Conservation (phyloP, 352 stramenopile genomes). For the Globisporangium nagaii region DNA sequence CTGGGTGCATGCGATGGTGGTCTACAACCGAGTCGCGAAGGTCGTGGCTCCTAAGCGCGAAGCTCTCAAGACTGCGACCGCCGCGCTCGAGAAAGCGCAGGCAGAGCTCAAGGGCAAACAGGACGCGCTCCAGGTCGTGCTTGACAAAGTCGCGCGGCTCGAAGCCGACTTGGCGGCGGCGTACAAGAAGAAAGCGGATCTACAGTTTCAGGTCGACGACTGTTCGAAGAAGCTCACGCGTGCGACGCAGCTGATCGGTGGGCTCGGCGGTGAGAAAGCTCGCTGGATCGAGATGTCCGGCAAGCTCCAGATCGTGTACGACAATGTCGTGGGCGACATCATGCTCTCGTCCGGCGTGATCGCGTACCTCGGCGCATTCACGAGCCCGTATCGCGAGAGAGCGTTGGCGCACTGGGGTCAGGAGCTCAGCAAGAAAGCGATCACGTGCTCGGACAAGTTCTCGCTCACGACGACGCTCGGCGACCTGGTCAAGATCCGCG, state of each 20-base stretch:
- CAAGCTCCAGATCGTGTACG: conserved; percentile 80
- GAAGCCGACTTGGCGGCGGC: conserved; percentile 86
- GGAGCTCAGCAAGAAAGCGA: conserved; percentile 51
- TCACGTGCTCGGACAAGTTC: conserved; percentile 80
- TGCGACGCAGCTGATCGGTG: conserved; percentile 92
- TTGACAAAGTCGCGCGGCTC: conserved; percentile 90
- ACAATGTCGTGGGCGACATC: conserved; percentile 92
- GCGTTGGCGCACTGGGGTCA: conserved; percentile 83
- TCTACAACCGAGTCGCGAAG: conserved; percentile 93
- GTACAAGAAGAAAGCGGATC: conserved; percentile 90
- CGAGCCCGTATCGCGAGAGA: conserved; percentile 84
- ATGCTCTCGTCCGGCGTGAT: conserved; percentile 92
- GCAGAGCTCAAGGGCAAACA: conserved; percentile 87
- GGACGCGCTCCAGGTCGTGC: conserved; percentile 85
- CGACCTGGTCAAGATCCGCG: conserved; percentile 89
- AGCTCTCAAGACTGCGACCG: conserved; percentile 87
- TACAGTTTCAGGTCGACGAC: conserved; percentile 90
- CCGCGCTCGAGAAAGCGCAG: conserved; percentile 83
- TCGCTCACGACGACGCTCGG: conserved; percentile 86
- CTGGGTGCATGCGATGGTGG: conserved; percentile 96
- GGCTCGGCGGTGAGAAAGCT: conserved; percentile 90
- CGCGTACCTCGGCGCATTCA: conserved; percentile 93
- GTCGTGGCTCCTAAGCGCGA: conserved; percentile 92
- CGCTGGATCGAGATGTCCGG: conserved; percentile 90
- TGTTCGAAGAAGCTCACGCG: conserved; percentile 90